A percentile compares a stretch with the other conserved stretches of the same genome.
phyloP scores from a whole-genome alignment of 352 stramenopile species.

The Thalassiosira mediterranea region DNA sequence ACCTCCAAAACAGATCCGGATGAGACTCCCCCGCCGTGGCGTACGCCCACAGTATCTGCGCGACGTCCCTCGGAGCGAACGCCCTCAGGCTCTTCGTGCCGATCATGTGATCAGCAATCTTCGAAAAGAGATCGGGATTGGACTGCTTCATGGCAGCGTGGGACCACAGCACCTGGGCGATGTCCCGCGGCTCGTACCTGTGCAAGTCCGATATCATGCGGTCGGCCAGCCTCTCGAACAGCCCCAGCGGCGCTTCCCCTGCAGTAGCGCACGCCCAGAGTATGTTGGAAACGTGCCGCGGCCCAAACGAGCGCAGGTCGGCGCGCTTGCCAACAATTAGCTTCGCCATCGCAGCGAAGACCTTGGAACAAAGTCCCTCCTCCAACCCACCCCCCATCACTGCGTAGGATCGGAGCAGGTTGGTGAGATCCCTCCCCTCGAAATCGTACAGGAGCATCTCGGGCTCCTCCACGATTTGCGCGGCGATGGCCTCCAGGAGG shows the following conservation, averaged over 20 bases:
- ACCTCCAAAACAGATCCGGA: neutral
- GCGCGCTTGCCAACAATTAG: no score
- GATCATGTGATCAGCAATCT: neutral
- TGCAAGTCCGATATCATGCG: neutral
- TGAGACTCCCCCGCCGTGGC: neutral
- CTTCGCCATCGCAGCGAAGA: neutral
- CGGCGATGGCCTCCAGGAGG: neutral
- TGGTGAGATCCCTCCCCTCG: constrained; percentile 27
- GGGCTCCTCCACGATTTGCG: neutral
- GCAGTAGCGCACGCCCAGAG: constrained; percentile 16
- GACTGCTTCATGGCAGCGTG: neutral
- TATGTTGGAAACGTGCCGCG: constrained; percentile 19
- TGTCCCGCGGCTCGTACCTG: constrained; percentile 10
- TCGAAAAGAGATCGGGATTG: constrained; percentile 1
- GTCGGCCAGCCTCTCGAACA: constrained; percentile 13
- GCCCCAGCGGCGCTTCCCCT: neutral
- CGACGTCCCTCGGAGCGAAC: constrained; percentile 13
- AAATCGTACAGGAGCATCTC: constrained; percentile 23
- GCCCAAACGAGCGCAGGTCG: no score
- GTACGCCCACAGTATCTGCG: constrained; percentile 25
- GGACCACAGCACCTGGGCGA: constrained; percentile 23
- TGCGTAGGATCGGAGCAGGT: constrained; percentile 35
- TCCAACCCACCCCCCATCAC: constrained; percentile 17
- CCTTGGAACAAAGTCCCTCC: neutral
- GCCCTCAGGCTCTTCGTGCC: neutral